Evolutionary conservation across 768 basidiomycete genomes (phyloP).

Genomic region (Serpula lacrymans): DNA sequence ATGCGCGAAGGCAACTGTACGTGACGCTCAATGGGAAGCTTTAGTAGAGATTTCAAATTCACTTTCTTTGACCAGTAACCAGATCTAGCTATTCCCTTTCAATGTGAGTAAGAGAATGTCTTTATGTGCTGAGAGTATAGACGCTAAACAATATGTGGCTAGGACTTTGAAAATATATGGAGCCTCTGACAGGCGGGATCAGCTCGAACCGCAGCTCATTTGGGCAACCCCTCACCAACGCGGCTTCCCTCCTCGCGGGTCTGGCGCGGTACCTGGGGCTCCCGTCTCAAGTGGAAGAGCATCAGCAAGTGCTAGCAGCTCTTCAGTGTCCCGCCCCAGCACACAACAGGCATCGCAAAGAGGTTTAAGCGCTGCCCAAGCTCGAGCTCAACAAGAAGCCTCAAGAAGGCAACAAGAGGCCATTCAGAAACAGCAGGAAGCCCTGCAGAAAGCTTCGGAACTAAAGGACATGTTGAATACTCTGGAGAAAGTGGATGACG

Average conservation of each 20-base stretch:
- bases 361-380: constrained; percentile 16
- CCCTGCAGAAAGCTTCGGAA: constrained; percentile 59
- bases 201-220: constrained; percentile 60
- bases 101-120: constrained; percentile 43
- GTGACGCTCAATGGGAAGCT: constrained; percentile 7
- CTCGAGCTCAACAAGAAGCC: constrained; percentile 33
- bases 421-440: constrained; percentile 45
- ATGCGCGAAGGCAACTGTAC: constrained; percentile 65
- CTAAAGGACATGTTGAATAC: constrained; percentile 59
- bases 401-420: constrained; percentile 35
- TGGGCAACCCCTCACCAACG: constrained; percentile 74
- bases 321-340: constrained; percentile 12
- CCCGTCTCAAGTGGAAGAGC: constrained; percentile 19
- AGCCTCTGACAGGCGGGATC: constrained; percentile 50
- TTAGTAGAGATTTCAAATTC: background rate
- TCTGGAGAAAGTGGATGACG: constrained; percentile 77
- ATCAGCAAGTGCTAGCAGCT: constrained; percentile 12
- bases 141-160: constrained; percentile 2
- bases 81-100: constrained; percentile 52
- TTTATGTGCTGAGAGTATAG: background rate
- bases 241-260: constrained; percentile 41
- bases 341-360: constrained; percentile 9
- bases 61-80: constrained; percentile 28
- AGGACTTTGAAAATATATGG: constrained; percentile 76
- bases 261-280: constrained; percentile 10